Conservation (phyloP, 2,329 filamentous ascomycete species). For the Aureobasidium uvarum region DNA sequence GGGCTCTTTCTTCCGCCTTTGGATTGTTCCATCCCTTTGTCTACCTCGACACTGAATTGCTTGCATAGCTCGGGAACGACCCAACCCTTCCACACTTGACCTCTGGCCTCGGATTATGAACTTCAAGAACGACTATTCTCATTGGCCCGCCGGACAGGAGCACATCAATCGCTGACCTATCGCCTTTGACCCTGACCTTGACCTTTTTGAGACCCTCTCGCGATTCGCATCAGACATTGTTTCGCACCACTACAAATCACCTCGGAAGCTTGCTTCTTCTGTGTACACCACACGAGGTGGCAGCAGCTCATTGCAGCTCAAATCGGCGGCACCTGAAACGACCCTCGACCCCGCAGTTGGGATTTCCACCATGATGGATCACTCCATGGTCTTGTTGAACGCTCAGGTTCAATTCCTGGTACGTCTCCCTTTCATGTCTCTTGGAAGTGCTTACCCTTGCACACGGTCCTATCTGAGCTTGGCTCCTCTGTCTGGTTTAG, state of each 20-base stretch:
- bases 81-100: neutral
- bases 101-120: constrained; percentile 23
- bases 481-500: constrained; percentile 5
- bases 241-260: neutral
- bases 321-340: no score
- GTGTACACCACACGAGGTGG: neutral
- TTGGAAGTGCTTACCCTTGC: constrained; percentile 28
- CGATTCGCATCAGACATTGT: neutral
- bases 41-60: neutral
- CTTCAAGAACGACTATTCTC: constrained; percentile 26
- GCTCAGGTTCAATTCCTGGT: constrained; percentile 52
- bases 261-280: constrained; percentile 1
- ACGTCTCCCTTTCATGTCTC: constrained; percentile 37
- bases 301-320: neutral
- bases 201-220: neutral
- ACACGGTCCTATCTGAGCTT: neutral
- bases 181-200: neutral
- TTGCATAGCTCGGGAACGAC: neutral
- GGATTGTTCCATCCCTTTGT: neutral
- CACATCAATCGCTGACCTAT: constrained; percentile 44
- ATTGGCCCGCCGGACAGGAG: constrained; percentile 49
- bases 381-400: constrained; percentile 48
- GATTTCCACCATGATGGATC: constrained; percentile 38
- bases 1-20: neutral
- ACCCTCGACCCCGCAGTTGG: neutral